These are phyloP conservation scores for Trichoderma atroviride DNA, from an alignment of 2,329 filamentous ascomycete genomes.

Conservation along the genomic window DNA sequence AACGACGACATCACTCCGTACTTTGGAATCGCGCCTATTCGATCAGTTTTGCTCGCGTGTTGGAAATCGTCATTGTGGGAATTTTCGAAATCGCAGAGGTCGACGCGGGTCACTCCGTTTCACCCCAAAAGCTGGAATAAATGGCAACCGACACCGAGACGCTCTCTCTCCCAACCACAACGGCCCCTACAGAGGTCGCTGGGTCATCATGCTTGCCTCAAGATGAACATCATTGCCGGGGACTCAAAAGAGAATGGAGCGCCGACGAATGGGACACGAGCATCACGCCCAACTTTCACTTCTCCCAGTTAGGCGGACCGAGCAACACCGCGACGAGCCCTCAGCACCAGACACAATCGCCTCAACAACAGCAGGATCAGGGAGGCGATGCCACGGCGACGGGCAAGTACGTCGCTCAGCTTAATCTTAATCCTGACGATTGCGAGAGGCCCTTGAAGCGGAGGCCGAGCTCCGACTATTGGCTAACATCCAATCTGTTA, in stretches of 20 bases:
- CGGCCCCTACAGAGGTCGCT: conserved; percentile 38
- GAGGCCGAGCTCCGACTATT: conserved; percentile 13
- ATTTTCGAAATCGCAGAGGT: not conserved
- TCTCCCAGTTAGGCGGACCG: not conserved
- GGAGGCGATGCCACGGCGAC: conserved; percentile 15
- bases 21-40: not conserved
- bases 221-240: conserved; percentile 29
- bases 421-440: conserved; percentile 8
- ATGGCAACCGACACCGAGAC: conserved; percentile 42
- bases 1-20: not conserved
- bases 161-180: conserved; percentile 38
- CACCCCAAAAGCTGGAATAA: not conserved
- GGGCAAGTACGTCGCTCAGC: conserved; percentile 26
- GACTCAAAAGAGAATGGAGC: conserved; percentile 28
- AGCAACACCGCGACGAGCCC: conserved; percentile 19
- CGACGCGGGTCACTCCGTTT: not conserved
- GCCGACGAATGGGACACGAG: conserved; percentile 39
- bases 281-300: conserved; percentile 29
- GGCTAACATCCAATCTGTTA: conserved; percentile 29
- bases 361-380: conserved; percentile 20
- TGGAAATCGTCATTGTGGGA: not conserved
- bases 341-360: conserved; percentile 19
- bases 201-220: conserved; percentile 34
- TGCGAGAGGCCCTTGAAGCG: conserved; percentile 18
- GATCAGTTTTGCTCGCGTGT: not conserved